phyloP scores from a whole-genome alignment of 2,329 filamentous ascomycete species.

The Ceratocystis diversiconidia region DNA sequence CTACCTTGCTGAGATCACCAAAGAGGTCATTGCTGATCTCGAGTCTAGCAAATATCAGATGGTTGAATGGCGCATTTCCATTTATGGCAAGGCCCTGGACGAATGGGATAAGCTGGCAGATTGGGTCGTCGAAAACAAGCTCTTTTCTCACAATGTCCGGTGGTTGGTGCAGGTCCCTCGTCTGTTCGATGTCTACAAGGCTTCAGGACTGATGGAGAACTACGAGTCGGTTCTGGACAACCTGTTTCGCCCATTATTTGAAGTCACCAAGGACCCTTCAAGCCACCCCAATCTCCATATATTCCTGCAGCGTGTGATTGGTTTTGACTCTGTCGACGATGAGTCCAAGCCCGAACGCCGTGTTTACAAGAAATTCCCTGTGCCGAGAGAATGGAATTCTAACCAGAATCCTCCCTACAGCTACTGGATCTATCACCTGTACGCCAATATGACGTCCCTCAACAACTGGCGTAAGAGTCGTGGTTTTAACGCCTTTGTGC shows the following conservation, averaged over 20 bases:
- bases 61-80: conserved; percentile 97
- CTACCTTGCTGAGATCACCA: conserved; percentile 93
- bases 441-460: conserved; percentile 81
- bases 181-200: conserved; percentile 91
- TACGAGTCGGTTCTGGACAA: conserved; percentile 87
- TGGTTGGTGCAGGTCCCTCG: conserved; percentile 95
- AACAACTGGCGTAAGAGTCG: conserved; percentile 83
- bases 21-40: conserved; percentile 91
- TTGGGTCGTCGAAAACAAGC: conserved; percentile 96
- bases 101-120: conserved; percentile 97
- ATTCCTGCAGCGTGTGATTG: conserved; percentile 88
- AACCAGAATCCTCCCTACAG: conserved; percentile 96
- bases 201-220: conserved; percentile 68
- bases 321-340: conserved; percentile 94
- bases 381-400: conserved; percentile 75
- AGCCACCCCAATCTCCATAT: conserved; percentile 87
- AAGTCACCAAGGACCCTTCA: conserved; percentile 75
- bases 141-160: conserved; percentile 93
- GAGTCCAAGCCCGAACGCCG: conserved; percentile 93
- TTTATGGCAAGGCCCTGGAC: conserved; percentile 81
- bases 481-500: conserved; percentile 87
- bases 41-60: conserved; percentile 99
- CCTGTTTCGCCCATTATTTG: conserved; percentile 84
- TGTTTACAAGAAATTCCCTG: conserved; percentile 88
- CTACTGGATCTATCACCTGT: conserved; percentile 98